Percentiles rank a stretch among this genome's conserved stretches.
Conservation (phyloP, 495 filamentous ascomycete species). For the Aspergillus steynii region DNA sequence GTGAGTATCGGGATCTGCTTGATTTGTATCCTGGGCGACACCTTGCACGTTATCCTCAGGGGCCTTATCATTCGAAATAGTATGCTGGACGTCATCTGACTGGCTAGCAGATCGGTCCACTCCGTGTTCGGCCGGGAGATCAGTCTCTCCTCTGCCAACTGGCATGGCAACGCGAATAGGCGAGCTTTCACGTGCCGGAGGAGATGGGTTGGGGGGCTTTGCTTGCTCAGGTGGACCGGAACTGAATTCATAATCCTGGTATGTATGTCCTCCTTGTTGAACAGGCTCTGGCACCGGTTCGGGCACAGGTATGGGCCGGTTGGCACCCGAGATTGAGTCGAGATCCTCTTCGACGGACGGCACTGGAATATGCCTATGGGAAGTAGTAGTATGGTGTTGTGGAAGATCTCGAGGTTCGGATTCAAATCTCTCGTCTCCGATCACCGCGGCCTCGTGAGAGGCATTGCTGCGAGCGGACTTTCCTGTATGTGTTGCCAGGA, state of each 20-base stretch:
- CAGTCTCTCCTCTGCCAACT: conserved; percentile 61
- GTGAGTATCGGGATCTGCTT: conserved; percentile 44
- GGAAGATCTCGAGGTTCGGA: conserved; percentile 53
- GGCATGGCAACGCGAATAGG: conserved; percentile 89
- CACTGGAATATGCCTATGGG: conserved; percentile 67
- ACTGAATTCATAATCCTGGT: conserved; percentile 43
- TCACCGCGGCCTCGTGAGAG: conserved; percentile 59
- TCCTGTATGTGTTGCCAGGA: conserved; percentile 70
- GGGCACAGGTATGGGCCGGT: conserved; percentile 66
- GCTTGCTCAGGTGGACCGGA: conserved; percentile 58
- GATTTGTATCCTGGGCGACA: conserved; percentile 61
- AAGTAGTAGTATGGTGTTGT: conserved; percentile 64
- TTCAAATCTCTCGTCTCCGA: conserved; percentile 47
- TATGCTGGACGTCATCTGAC: conserved; percentile 55
- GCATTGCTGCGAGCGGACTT: conserved; percentile 59
- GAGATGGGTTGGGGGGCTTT: conserved; percentile 60
- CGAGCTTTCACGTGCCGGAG: conserved; percentile 57
- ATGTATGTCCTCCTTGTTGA: conserved; percentile 49
- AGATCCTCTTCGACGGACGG: conserved; percentile 41
- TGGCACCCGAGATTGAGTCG: conserved; percentile 56
- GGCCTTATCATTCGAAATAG: conserved; percentile 62
- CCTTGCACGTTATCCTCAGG: conserved; percentile 65
- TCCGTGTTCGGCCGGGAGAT: conserved; percentile 51
- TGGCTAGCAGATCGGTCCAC: conserved; percentile 56
- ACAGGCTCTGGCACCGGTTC: conserved; percentile 63